phyloP scores from a whole-genome alignment of 23 red algal genomes.

The Chondrus crispus region DNA sequence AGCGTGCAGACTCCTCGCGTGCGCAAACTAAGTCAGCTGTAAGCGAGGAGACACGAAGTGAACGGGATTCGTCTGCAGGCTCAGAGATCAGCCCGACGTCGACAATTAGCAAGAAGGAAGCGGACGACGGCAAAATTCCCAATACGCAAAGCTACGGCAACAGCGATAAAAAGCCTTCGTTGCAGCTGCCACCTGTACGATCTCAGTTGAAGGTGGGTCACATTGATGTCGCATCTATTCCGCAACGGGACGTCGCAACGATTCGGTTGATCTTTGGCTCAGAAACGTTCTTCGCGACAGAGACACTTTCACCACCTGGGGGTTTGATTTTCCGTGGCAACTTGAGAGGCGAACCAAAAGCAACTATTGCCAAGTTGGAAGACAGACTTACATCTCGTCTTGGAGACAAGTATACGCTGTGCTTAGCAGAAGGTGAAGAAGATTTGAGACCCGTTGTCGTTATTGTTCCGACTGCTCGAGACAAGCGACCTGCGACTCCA shows the following conservation, averaged over 20 bases:
- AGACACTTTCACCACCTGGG: constrained; percentile 57
- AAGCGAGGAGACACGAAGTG: neutral
- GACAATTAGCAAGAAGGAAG: too few relatives aligned
- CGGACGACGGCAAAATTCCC: too few relatives aligned
- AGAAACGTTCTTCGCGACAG: constrained; percentile 93
- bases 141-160: too few relatives aligned
- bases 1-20: neutral
- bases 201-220: neutral
- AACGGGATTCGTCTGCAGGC: too few relatives aligned
- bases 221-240: constrained; percentile 45
- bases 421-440: constrained; percentile 79
- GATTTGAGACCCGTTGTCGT: constrained; percentile 65
- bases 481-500: constrained; percentile 27
- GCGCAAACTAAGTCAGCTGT: neutral
- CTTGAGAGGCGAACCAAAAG: constrained; percentile 70
- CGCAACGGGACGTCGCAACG: constrained; percentile 58
- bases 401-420: constrained; percentile 84
- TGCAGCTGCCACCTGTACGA: too few relatives aligned
- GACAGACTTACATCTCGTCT: constrained; percentile 21
- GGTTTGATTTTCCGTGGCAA: constrained; percentile 90
- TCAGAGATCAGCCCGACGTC: too few relatives aligned
- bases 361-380: constrained; percentile 51
- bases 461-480: constrained; percentile 41
- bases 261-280: constrained; percentile 88
- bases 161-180: too few relatives aligned